Conservation (phyloP, 345 rosid genomes). For the Euphorbia peplus region DNA sequence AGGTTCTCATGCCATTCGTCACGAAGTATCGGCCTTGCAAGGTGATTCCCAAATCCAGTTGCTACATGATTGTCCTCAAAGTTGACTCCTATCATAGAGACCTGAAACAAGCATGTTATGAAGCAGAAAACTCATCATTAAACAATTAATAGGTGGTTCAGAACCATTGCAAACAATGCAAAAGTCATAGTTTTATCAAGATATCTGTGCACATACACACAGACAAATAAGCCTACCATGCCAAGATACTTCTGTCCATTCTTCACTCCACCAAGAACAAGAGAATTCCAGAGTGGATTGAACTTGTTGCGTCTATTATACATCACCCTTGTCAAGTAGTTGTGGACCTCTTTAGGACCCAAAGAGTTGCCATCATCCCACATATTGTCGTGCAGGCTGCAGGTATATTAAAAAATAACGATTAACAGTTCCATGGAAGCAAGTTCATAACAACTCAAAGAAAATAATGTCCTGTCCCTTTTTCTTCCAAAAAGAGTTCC, state of each 20-base stretch:
- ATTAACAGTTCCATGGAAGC: constrained; percentile 10
- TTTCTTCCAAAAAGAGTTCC: background rate
- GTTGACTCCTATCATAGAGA: constrained; percentile 88
- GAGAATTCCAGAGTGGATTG: constrained; percentile 93
- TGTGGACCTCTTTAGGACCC: constrained; percentile 99
- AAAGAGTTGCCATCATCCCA: constrained; percentile 99
- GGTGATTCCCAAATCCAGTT: constrained; percentile 96
- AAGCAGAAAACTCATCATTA: background rate
- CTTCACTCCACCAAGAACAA: constrained; percentile 94
- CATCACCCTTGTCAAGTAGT: constrained; percentile 91
- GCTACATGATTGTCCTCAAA: constrained; percentile 93
- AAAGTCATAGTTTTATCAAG: background rate
- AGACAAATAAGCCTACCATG: constrained; percentile 48
- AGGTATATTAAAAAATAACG: constrained; percentile 22
- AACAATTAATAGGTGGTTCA: background rate
- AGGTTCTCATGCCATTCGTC: constrained; percentile 90
- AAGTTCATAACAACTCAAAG: background rate
- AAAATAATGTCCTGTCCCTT: background rate
- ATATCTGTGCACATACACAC: no score
- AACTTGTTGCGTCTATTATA: constrained; percentile 96
- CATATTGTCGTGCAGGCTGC: constrained; percentile 93
- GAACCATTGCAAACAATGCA: background rate
- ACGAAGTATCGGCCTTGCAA: constrained; percentile 93
- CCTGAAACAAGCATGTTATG: constrained; percentile 38
- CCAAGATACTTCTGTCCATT: constrained; percentile 94